Percentiles rank a stretch among this genome's conserved stretches.
These are phyloP conservation scores for Phanerochaete sordida DNA, from an alignment of 768 basidiomycete genomes.

Conservation along the genomic window DNA sequence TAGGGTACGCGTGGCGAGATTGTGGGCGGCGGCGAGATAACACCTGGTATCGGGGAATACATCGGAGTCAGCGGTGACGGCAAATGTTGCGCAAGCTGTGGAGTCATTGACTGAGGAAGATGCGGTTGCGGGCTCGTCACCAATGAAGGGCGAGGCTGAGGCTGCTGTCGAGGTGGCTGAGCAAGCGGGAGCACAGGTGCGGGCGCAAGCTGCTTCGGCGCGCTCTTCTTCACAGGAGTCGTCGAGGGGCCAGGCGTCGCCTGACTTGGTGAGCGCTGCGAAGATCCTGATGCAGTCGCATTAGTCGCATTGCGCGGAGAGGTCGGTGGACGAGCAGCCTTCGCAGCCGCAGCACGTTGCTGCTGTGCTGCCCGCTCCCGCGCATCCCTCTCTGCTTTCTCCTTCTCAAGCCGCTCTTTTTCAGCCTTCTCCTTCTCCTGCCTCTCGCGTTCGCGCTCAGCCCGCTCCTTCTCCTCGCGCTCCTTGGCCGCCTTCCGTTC, in stretches of 20 bases:
- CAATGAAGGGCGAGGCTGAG: conserved; percentile 30
- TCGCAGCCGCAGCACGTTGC: conserved; percentile 48
- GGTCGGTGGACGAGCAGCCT: conserved; percentile 44
- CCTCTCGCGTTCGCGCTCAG: conserved; percentile 25
- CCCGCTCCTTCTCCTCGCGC: conserved; percentile 36
- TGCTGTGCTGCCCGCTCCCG: conserved; percentile 36
- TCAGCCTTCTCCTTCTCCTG: conserved; percentile 29
- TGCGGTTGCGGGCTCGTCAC: conserved; percentile 42
- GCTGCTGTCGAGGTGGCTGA: conserved; percentile 34
- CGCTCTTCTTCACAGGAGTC: conserved; percentile 49
- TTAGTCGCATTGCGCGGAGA: conserved; percentile 48
- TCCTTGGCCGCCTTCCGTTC: conserved; percentile 63
- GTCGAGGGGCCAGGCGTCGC: conserved; percentile 36
- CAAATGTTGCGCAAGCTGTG: conserved; percentile 42
- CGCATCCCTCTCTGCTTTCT: conserved; percentile 28
- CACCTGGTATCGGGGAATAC: conserved; percentile 41
- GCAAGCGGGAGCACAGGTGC: conserved; percentile 22
- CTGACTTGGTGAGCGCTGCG: conserved; percentile 39
- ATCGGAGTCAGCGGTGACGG: conserved; percentile 42
- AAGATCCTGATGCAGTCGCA: conserved; percentile 44
- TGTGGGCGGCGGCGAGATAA: conserved; percentile 37
- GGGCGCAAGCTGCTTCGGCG: conserved; percentile 40
- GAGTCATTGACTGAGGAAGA: conserved; percentile 47
- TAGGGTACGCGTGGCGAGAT: conserved; percentile 55
- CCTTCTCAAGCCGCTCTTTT: conserved; percentile 23